phyloP scores from a whole-genome alignment of 2,329 filamentous ascomycete genomes.

The Cordyceps fumosorosea region DNA sequence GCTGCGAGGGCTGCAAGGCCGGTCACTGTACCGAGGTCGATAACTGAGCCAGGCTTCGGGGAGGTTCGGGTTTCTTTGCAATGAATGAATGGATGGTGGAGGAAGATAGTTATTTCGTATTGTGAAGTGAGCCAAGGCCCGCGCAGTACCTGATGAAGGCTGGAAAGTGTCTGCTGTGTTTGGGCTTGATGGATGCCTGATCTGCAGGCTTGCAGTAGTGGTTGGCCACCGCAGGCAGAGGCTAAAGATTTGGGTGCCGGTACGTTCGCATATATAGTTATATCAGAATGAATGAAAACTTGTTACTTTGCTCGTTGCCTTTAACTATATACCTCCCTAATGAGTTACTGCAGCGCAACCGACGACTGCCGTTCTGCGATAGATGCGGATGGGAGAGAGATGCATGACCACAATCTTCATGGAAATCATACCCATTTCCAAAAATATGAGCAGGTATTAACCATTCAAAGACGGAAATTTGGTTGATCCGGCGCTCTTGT shows the following conservation, averaged over 20 bases:
- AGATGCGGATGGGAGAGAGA: not conserved
- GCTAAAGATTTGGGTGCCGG: not conserved
- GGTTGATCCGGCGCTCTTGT: not conserved
- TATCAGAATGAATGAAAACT: not conserved
- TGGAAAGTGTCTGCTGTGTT: not conserved
- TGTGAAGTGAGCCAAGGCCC: not conserved
- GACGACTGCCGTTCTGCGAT: not conserved
- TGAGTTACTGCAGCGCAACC: not conserved
- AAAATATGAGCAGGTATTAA: too few relatives aligned
- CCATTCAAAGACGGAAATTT: not conserved
- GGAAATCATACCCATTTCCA: too few relatives aligned
- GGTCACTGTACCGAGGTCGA: constrained; percentile 21
- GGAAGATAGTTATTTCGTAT: too few relatives aligned
- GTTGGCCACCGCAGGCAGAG: not conserved
- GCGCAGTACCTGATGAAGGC: not conserved
- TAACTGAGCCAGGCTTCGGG: not conserved
- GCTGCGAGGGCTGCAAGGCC: constrained; percentile 33
- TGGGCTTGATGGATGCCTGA: not conserved
- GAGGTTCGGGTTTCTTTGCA: not conserved
- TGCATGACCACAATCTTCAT: not conserved
- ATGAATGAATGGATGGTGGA: not conserved
- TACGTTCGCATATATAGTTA: not conserved
- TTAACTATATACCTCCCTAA: too few relatives aligned
- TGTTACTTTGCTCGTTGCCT: not conserved
- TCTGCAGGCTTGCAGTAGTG: not conserved